phyloP scores from a whole-genome alignment of 257 asterid genomes.

The Misopates orontium region DNA sequence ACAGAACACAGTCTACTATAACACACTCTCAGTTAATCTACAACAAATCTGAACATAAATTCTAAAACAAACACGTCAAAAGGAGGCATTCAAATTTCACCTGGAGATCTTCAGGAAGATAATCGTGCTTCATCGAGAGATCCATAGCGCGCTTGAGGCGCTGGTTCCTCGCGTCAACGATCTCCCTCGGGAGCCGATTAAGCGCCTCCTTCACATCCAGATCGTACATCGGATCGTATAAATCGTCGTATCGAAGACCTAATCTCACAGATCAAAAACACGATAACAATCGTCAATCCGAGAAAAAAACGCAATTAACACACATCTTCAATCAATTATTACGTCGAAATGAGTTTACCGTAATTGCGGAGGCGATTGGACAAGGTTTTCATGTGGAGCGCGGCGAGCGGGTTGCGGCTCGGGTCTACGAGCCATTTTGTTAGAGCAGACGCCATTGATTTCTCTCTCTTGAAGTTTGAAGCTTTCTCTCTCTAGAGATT shows the following conservation, averaged over 20 bases:
- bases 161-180: conserved; percentile 86
- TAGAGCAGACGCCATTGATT: conserved; percentile 50
- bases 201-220: conserved; percentile 90
- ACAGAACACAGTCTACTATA: too few relatives aligned
- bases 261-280: conserved; percentile 13
- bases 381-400: conserved; percentile 60
- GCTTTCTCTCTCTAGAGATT: too few relatives aligned
- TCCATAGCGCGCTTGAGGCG: conserved; percentile 90
- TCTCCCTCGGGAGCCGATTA: conserved; percentile 75
- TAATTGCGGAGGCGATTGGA: conserved; percentile 55
- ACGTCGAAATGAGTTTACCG: conserved; percentile 45
- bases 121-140: conserved; percentile 85
- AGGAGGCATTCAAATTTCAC: conserved; percentile 19
- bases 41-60: too few relatives aligned
- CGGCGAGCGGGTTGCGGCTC: conserved; percentile 71
- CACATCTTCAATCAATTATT: too few relatives aligned
- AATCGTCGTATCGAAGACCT: conserved; percentile 89
- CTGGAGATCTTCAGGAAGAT: conserved; percentile 74
- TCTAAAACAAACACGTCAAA: neutral
- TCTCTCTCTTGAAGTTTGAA: too few relatives aligned
- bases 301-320: too few relatives aligned
- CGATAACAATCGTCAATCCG: too few relatives aligned
- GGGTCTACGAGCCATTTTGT: conserved; percentile 74
- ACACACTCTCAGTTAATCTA: too few relatives aligned
- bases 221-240: conserved; percentile 77